Evolutionary conservation across 31 red algal genomes (phyloP), one percentile per base, ranked within the genome.

Genomic region (Asparagopsis taxiformis): DNA sequence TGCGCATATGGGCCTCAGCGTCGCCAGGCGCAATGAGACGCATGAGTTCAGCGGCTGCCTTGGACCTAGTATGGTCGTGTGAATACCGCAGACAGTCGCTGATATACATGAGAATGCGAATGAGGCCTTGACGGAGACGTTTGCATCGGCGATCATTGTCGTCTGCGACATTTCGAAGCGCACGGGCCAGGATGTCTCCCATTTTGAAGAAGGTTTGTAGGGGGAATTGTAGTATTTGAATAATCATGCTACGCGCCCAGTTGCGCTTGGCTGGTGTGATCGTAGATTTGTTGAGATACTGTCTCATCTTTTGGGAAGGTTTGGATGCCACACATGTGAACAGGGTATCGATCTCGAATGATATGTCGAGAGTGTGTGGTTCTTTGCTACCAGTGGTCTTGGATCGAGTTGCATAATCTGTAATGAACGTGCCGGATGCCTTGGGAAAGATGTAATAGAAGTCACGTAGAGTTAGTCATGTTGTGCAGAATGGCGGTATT

Each of bases 61-160:
- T 72, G 26, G 68, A 52, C 19, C 15, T 55, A 3, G 21, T 25
- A 30, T 55, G 51, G 33, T 72, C 68, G 15, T 54, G 19, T n/a
- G 68, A 55, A 43, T 72, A 72, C 25, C 68, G 43, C 21, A 52
- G 33, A 56, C 68, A 72, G 68, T 72, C 68, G 50, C 48, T 55
- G 19, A 53, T 55, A 34, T 54, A 72, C 68, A 72, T 72, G 4
- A 72, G 23, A 2, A 72, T 29, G 25, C 68, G 68, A 53, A 41
- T 15, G 24, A 72, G 68, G 24, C 48, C 68, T 10, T 31, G 8
- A 23, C 68, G 68, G 9, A 72, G 13, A 23, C 68, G 43, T 8
- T 51, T 9, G 58, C 31, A 62, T 58, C 19, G 25, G 19, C 54
- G 25, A 50, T 17, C 11, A 26, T 58, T 22, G 25, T 29, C 54